A percentile compares a stretch with the other conserved stretches of the same genome.
Conservation (phyloP, 2,329 filamentous ascomycete genomes). For the Colletotrichum theobromicola region DNA sequence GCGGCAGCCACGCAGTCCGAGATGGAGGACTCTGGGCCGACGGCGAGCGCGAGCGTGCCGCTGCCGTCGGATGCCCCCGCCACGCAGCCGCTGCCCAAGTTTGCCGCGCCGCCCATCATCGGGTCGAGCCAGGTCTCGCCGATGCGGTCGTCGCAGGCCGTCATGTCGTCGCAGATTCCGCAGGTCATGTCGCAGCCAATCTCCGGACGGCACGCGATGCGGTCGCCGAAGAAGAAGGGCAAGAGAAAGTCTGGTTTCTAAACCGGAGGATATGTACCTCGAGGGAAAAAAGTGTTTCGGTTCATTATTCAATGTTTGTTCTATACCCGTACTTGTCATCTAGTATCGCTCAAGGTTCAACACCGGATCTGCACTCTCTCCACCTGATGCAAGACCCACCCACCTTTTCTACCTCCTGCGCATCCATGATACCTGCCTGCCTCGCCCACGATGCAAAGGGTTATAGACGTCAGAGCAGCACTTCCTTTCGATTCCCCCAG, state of each 20-base stretch:
- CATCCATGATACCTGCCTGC: neutral
- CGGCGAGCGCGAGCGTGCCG: neutral
- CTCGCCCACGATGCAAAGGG: neutral
- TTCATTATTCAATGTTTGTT: neutral
- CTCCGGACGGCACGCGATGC: conserved; percentile 50
- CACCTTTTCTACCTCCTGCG: neutral
- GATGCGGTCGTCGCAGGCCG: neutral
- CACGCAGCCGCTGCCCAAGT: conserved; percentile 9
- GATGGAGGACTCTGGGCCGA: conserved; percentile 1
- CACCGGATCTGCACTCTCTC: too few species aligned
- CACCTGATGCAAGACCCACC: too few species aligned
- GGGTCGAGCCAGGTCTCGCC: conserved; percentile 9
- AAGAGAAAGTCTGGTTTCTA: conserved; percentile 19
- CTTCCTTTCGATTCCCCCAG: neutral
- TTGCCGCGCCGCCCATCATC: conserved; percentile 3
- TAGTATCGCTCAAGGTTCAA: too few species aligned
- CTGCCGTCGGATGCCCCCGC: neutral
- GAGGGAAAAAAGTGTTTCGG: neutral
- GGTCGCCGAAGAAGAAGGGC: conserved; percentile 41
- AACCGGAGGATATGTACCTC: neutral
- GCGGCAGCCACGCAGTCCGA: conserved; percentile 12
- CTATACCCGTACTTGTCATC: too few species aligned
- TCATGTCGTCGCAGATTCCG: conserved; percentile 26
- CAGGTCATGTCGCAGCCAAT: conserved; percentile 51
- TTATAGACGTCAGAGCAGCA: neutral